Conservation (phyloP, 345 rosid species). For the Mangifera indica region DNA sequence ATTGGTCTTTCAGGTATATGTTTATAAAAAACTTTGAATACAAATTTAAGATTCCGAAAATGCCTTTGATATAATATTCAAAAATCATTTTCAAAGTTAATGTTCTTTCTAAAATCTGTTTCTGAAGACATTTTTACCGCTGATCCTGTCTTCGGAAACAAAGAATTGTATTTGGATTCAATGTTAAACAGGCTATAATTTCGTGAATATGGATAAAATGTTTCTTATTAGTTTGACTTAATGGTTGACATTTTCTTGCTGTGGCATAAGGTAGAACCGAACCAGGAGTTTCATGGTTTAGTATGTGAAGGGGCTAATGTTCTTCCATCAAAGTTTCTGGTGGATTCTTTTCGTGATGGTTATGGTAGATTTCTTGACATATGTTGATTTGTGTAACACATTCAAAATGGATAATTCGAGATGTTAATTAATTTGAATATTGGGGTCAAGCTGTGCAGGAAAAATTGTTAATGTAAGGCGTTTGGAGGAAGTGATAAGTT, state of each 20-base stretch:
- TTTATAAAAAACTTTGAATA: too few relatives aligned
- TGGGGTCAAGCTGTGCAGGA: constrained; percentile 85
- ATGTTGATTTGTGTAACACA: constrained; percentile 17
- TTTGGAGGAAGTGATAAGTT: constrained; percentile 80
- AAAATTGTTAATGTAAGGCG: constrained; percentile 83
- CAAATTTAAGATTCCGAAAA: too few relatives aligned
- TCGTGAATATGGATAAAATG: not conserved
- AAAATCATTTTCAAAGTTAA: too few relatives aligned
- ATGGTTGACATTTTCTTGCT: constrained; percentile 35
- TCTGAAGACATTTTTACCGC: too few relatives aligned
- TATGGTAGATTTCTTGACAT: constrained; percentile 51
- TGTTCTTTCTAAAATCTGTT: too few relatives aligned
- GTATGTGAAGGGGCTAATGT: constrained; percentile 97
- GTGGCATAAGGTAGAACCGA: constrained; percentile 92
- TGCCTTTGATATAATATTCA: too few relatives aligned
- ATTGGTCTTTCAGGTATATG: constrained; percentile 76
- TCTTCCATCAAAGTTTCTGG: constrained; percentile 80
- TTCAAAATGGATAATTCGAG: constrained; percentile 25
- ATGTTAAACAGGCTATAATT: too few relatives aligned
- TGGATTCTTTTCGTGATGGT: constrained; percentile 70
- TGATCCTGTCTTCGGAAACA: too few relatives aligned
- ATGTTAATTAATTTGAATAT: constrained; percentile 43
- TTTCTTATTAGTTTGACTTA: constrained; percentile 1
- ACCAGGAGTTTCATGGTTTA: constrained; percentile 86
- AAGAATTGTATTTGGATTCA: too few relatives aligned